Evolutionary conservation across 1,284 basidiomycete genomes (phyloP), one percentile per base, ranked within the genome.

Genomic region (Ganoderma meredithae): DNA sequence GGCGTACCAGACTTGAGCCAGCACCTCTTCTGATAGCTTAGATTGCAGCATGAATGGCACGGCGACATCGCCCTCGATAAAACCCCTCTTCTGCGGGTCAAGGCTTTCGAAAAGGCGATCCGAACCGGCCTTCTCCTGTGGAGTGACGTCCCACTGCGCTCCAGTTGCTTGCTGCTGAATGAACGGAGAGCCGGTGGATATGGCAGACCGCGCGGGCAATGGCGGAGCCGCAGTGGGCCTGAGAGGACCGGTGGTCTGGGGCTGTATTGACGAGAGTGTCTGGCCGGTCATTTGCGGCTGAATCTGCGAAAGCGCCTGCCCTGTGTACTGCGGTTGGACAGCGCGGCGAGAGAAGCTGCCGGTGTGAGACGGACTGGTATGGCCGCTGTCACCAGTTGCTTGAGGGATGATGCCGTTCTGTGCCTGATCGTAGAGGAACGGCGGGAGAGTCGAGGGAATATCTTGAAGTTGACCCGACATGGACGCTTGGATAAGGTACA

Each of bases 11-110:
- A 99, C 86, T 75, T 90, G 93, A 19, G 98, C 98, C 33, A 99
- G 86, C 22, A 90, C 86, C 22, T 92, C 90, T 72, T 95, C 95
- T 5, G 92, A 87, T 52, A 99, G 83, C 69, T 95, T 93, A 63
- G 96, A 97, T 79, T 97, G 92, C 71, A 98, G 82, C 91, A 99
- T 95, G 81, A 99, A 99, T 5, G 95, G 95, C 0, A 99, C 98
- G 4, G 96, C 98, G 27, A 95, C 89, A 71, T 97, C 95, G 12
- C 96, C 97, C 76, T 97, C 96, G 41, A 99, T 94, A 74, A 86
- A 93, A 1, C 96, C 97, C 69, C 83, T 87, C 73, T 88, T 90
- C 70, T 88, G 85, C 17, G 86, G 81, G 79, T 99, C 98, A 43
- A 99, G 86, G 39, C 85, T 85, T 66, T 94, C 90, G 76, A 99